Percentiles rank a stretch among this genome's conserved stretches.
phyloP scores from a whole-genome alignment of 768 basidiomycete genomes.

The Leccinum sublutescens region DNA sequence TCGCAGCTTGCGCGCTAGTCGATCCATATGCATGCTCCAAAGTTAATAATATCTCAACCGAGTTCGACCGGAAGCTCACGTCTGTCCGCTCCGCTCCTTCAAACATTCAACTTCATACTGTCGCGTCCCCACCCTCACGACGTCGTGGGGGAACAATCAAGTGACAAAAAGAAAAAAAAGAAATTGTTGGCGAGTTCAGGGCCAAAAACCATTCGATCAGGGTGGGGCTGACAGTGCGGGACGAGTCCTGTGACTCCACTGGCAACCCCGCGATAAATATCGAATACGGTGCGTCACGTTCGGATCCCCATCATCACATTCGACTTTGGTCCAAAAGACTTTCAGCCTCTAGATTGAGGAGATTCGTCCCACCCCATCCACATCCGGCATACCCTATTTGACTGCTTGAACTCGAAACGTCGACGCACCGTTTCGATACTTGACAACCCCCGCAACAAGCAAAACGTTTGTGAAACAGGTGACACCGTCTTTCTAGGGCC shows the following conservation, averaged over 20 bases:
- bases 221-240: not conserved
- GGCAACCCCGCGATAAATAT: not conserved
- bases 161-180: not conserved
- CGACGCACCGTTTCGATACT: not conserved
- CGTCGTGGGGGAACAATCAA: not conserved
- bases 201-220: slow-evolving; percentile 28
- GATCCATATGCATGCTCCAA: not conserved
- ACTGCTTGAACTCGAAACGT: not conserved
- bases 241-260: not conserved
- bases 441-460: slow-evolving; percentile 1
- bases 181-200: not conserved
- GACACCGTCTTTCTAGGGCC: no score
- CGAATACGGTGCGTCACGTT: not conserved
- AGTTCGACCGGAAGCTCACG: not conserved
- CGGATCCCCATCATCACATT: not conserved
- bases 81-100: not conserved
- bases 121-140: not conserved
- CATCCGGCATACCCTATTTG: not conserved
- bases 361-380: not conserved
- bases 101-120: not conserved
- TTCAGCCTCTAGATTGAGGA: not conserved
- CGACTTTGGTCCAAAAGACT: not conserved
- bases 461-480: slow-evolving; percentile 5
- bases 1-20: not conserved
- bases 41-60: not conserved